Base-by-base conservation (phyloP, 2,329 filamentous ascomycete genomes). In the Celoporthe dispersa region DNA sequence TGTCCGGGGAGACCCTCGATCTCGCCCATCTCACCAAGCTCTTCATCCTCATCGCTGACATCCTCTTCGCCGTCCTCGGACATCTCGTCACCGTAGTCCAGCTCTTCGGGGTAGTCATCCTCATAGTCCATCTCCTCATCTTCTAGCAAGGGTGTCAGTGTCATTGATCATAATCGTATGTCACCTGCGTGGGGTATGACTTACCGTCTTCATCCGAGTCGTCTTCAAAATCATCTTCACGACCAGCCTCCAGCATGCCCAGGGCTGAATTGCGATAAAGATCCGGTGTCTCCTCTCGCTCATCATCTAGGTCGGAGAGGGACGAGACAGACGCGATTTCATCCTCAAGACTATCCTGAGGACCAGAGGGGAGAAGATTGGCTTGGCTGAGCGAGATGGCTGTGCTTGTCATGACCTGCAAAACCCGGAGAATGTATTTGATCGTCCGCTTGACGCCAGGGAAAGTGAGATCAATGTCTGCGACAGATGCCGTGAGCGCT, bases 251-350 rank as follows among this genome's bases (percentile, higher is more conserved):
- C 67, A 98, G 90, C 90, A 98, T 97, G 64, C 96, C 95, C 31
- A 99, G 85, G 1, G 97, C 94, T 1, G 96, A 98, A 80, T 98
- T 97, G 67, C 97, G 92, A 83, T 98, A 98, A 28, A 99, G 86
- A 81, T 99, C 96, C 39, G 97, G 96, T 6, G 97, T 99, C 79
- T 98, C 96, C 80, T 97, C 94, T 60, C 94, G 91, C 68, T 93
- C 91, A 72, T 94, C 92, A 55, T 94, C 92, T 65, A 94, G 84
- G 73, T 97, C 94, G 14, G 95, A 98, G 33, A 97, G 88, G 0
- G 95, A 97, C 5, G 94, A 97, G 3, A 92, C 90, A 14, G 93
- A 96, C 1, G 91, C 91, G 61, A 97, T 92, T 61, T 98, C 94
- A 73, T 97, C 94, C 63, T 97, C 94, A 35, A 93, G 91, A 28